phyloP scores from a whole-genome alignment of 139 green algal species.

The Tetraselmis chui region DNA sequence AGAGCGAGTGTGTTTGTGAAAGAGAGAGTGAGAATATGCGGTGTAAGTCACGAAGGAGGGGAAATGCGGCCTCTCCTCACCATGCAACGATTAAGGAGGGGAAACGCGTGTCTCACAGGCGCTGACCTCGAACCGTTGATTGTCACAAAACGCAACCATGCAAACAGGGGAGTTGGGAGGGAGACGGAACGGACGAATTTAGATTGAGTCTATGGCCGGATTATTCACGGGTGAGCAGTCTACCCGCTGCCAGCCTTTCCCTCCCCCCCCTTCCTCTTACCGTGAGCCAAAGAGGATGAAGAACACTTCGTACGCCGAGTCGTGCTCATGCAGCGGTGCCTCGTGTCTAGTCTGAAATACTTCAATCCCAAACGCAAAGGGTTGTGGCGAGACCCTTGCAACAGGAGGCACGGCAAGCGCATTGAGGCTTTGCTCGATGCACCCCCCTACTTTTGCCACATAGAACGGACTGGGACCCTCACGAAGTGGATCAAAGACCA shows the following conservation, averaged over 20 bases:
- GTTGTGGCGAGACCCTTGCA: constrained; percentile 7
- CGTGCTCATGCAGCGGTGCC: constrained; percentile 65
- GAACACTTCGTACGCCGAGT: constrained; percentile 72
- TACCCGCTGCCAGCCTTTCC: no score
- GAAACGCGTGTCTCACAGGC: constrained; percentile 73
- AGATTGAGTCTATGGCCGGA: background rate
- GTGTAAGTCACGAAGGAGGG: no score
- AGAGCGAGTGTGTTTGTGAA: no score
- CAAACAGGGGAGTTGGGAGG: no score
- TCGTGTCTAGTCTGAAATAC: constrained; percentile 63
- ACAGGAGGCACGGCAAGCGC: background rate
- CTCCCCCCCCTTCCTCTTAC: no score
- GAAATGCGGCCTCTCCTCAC: no score
- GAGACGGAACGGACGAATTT: background rate
- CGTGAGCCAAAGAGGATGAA: constrained; percentile 60
- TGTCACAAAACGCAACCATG: constrained; percentile 43
- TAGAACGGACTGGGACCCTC: background rate
- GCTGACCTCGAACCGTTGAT: constrained; percentile 34
- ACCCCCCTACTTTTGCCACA: background rate
- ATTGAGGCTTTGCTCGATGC: background rate
- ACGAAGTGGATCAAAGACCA: constrained; percentile 46
- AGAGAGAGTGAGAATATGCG: no score
- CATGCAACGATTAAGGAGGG: constrained; percentile 55
- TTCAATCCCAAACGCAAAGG: constrained; percentile 69
- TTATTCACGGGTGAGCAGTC: background rate